Evolutionary conservation across 495 filamentous ascomycete genomes (phyloP).

Genomic region (Talaromyces thailandensis): DNA sequence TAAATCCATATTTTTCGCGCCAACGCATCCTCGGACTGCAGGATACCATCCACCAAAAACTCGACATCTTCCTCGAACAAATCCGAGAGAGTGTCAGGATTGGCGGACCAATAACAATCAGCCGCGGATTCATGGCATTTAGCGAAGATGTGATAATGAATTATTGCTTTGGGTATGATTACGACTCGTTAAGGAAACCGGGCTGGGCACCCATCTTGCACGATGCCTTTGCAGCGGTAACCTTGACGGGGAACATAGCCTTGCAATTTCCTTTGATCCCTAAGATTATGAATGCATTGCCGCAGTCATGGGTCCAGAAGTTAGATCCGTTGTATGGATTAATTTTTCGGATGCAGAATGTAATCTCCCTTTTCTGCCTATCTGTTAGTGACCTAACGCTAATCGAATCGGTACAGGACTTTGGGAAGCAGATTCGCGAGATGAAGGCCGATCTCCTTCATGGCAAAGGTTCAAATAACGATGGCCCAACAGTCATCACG

Average conservation of each 20-base stretch:
- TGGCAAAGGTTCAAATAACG: constrained; percentile 5
- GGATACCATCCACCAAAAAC: background rate
- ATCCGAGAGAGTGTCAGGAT: background rate
- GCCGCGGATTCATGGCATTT: constrained; percentile 20
- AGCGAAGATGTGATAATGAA: constrained; percentile 35
- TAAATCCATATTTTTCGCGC: constrained; percentile 13
- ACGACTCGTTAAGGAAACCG: constrained; percentile 4
- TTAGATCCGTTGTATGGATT: constrained; percentile 1
- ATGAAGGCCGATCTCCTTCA: background rate
- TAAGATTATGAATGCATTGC: constrained; percentile 3
- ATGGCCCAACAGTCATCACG: constrained; percentile 24
- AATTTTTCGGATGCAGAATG: constrained; percentile 6
- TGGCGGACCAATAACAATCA: constrained; percentile 5
- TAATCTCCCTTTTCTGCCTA: background rate
- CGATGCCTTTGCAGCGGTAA: background rate
- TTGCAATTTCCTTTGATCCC: constrained; percentile 6
- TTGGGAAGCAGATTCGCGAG: constrained; percentile 1
- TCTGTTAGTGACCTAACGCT: background rate
- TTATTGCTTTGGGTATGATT: constrained; percentile 24
- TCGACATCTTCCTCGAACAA: background rate
- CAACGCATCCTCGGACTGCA: background rate
- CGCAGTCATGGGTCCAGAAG: constrained; percentile 1
- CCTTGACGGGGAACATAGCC: constrained; percentile 8
- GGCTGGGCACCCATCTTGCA: background rate
- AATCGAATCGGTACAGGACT: background rate